Conservation (phyloP, 1,284 basidiomycete genomes). For the Microbotryomycetes sp. region DNA sequence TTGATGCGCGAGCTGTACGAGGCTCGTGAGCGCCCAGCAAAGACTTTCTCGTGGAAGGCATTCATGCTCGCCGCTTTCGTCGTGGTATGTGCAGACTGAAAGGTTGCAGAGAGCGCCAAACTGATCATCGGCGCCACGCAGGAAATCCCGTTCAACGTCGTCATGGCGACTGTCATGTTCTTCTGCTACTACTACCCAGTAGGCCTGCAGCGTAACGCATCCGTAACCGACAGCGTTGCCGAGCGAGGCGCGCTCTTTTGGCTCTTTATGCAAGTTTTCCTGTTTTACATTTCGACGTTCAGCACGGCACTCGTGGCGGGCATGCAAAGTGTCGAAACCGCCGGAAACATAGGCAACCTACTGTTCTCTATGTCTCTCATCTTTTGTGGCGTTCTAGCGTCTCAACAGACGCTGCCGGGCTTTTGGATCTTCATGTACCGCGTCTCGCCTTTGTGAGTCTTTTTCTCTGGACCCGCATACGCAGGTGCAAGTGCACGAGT, state of each 20-base stretch:
- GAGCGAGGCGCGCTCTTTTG: conserved; percentile 38
- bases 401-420: conserved; percentile 46
- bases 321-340: conserved; percentile 38
- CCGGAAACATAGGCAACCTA: conserved; percentile 44
- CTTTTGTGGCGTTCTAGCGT: conserved; percentile 45
- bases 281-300: conserved; percentile 44
- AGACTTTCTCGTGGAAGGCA: conserved; percentile 74
- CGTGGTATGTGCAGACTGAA: conserved; percentile 33
- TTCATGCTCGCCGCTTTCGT: conserved; percentile 46
- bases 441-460: conserved; percentile 61
- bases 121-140: conserved; percentile 33
- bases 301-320: conserved; percentile 41
- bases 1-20: conserved; percentile 56
- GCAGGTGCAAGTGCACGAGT: not conserved
- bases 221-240: conserved; percentile 27
- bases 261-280: conserved; percentile 41
- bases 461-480: conserved; percentile 41
- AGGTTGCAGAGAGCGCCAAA: conserved; percentile 50
- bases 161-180: conserved; percentile 35
- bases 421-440: conserved; percentile 82
- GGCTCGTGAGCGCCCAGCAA: conserved; percentile 61
- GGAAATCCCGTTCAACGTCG: conserved; percentile 7
- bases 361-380: conserved; percentile 43
- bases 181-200: conserved; percentile 40
- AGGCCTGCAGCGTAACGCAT: conserved; percentile 42